Evolutionary conservation across 2,329 filamentous ascomycete genomes (phyloP).

Genomic region (Cercospora zeae-maydis): DNA sequence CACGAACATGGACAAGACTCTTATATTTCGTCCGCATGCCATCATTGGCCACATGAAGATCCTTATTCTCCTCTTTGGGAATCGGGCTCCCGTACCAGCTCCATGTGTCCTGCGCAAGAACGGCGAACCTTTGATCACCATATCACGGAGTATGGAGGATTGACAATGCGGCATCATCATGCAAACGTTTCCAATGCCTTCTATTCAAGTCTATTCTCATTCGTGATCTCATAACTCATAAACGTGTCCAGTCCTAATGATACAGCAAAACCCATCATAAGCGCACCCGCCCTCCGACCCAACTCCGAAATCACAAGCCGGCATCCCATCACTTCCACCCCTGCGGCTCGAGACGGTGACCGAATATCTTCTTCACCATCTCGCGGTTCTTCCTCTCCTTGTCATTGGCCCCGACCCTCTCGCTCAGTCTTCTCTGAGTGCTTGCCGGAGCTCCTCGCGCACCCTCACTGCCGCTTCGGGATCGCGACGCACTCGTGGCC

Average conservation of each 20-base stretch:
- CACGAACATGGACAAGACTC: neutral
- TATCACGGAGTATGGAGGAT: neutral
- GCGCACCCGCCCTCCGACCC: neutral
- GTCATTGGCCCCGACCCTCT: slow-evolving; percentile 17
- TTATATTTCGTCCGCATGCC: neutral
- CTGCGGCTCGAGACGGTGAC: slow-evolving; percentile 19
- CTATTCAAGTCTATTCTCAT: neutral
- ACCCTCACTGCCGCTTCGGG: slow-evolving; percentile 8
- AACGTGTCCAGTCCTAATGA: neutral
- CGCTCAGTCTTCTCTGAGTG: neutral
- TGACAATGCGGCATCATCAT: neutral
- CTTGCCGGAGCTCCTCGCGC: neutral
- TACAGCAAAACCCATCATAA: neutral
- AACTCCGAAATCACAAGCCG: slow-evolving; percentile 13
- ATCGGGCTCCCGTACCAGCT: too few species aligned
- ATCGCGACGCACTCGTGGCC: neutral
- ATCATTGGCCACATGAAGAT: neutral
- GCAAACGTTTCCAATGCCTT: neutral
- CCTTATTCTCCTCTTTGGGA: too few species aligned
- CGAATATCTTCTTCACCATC: slow-evolving; percentile 16
- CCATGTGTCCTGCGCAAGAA: too few species aligned
- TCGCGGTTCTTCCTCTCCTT: slow-evolving; percentile 22
- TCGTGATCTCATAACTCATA: neutral
- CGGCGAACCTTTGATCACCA: too few species aligned
- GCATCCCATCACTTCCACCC: neutral